These are phyloP conservation scores for Halteria grandinella DNA, from an alignment of 73 alveolate genomes.

Conservation along the genomic window DNA sequence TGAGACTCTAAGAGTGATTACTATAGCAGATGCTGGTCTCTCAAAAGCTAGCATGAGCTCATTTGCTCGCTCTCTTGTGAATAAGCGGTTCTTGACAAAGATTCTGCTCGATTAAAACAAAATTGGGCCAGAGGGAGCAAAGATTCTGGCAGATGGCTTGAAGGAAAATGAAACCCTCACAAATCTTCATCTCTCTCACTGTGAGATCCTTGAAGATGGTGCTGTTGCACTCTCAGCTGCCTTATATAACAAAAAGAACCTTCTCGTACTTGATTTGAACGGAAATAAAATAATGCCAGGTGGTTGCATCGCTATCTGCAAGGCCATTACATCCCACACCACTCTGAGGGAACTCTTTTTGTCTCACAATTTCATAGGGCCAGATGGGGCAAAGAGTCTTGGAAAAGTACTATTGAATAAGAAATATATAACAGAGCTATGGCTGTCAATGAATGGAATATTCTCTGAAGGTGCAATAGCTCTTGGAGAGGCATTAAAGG, in stretches of 20 bases:
- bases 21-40: slow-evolving; percentile 49
- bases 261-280: slow-evolving; percentile 63
- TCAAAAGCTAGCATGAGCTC: not conserved
- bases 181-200: slow-evolving; percentile 51
- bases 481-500: slow-evolving; percentile 57
- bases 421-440: slow-evolving; percentile 68
- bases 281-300: slow-evolving; percentile 63
- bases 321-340: slow-evolving; percentile 45
- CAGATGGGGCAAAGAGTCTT: slow-evolving; percentile 65
- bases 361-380: slow-evolving; percentile 61
- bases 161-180: slow-evolving; percentile 55
- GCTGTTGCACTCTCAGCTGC: slow-evolving; percentile 60
- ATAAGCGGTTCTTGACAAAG: slow-evolving; percentile 45
- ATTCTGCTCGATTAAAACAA: slow-evolving; percentile 42
- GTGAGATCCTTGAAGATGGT: slow-evolving; percentile 69
- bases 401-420: slow-evolving; percentile 56
- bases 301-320: slow-evolving; percentile 69
- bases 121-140: slow-evolving; percentile 65
- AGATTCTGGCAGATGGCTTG: slow-evolving; percentile 57
- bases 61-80: slow-evolving; percentile 12
- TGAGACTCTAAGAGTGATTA: slow-evolving; percentile 50
- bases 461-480: slow-evolving; percentile 62
- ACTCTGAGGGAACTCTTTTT: slow-evolving; percentile 65
- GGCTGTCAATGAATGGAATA: slow-evolving; percentile 62
- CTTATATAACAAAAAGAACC: slow-evolving; percentile 47